Evolutionary conservation across 2,329 filamentous ascomycete species (phyloP).

Genomic region (Tricladium varicosporioides): DNA sequence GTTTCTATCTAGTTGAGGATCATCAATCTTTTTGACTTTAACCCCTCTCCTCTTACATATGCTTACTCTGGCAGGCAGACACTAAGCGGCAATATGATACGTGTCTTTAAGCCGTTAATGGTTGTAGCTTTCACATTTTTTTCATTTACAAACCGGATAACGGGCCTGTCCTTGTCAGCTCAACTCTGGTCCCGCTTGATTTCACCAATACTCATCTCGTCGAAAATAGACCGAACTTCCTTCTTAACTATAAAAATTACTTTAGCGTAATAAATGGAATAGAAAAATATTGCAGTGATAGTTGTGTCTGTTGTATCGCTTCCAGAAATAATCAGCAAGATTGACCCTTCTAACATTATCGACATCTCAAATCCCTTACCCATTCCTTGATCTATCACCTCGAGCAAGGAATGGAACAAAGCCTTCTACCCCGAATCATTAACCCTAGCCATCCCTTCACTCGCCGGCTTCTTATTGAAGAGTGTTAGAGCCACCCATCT

Average conservation of each 20-base stretch:
- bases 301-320: constrained; percentile 41
- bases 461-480: constrained; percentile 64
- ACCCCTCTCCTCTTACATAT: too few species aligned
- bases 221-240: constrained; percentile 17
- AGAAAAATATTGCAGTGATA: constrained; percentile 39
- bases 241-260: constrained; percentile 28
- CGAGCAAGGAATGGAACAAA: constrained; percentile 74
- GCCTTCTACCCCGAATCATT: constrained; percentile 59
- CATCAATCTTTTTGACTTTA: too few species aligned
- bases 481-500: constrained; percentile 58
- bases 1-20: too few species aligned
- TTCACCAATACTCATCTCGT: not conserved
- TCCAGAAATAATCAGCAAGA: constrained; percentile 22
- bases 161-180: not conserved
- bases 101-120: too few species aligned
- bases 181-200: constrained; percentile 19
- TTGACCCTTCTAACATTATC: constrained; percentile 27
- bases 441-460: constrained; percentile 63
- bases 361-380: constrained; percentile 44
- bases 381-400: constrained; percentile 69
- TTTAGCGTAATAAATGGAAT: constrained; percentile 34
- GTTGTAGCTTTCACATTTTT: too few species aligned
- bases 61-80: too few species aligned
- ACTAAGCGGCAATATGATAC: too few species aligned
- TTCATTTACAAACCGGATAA: too few species aligned